Evolutionary conservation across 331 rosid species (phyloP).

Genomic region (Malus hybrid): DNA sequence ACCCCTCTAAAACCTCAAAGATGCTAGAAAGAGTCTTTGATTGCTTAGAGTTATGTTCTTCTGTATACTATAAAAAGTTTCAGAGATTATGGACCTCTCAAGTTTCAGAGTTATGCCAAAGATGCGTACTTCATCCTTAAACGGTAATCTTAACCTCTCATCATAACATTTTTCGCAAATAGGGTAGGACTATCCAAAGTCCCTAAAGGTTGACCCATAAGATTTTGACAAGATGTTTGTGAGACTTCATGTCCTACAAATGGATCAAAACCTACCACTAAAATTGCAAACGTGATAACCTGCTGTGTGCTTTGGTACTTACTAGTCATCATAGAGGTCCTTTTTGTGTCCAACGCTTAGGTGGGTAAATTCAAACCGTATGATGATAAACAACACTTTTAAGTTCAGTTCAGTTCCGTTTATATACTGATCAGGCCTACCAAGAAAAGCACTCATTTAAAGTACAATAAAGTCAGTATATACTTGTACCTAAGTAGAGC

Average conservation of each 20-base stretch:
- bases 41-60: background rate
- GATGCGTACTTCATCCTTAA: background rate
- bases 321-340: background rate
- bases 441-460: background rate
- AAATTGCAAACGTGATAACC: background rate
- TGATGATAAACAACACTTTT: background rate
- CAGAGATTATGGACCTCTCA: background rate
- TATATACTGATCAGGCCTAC: background rate
- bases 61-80: too few species aligned
- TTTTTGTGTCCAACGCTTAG: background rate
- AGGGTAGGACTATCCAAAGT: background rate
- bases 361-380: background rate
- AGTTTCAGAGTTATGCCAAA: background rate
- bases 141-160: background rate
- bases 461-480: background rate
- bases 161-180: background rate
- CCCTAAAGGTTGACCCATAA: background rate
- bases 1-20: background rate
- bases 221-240: background rate
- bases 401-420: background rate
- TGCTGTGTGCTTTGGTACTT: background rate
- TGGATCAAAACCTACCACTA: background rate
- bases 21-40: background rate
- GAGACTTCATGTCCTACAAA: background rate
- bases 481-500: constrained; percentile 69